Evolutionary conservation across 768 basidiomycete species (phyloP), one percentile per base, ranked within the genome.

Genomic region (Mycena crocata): DNA sequence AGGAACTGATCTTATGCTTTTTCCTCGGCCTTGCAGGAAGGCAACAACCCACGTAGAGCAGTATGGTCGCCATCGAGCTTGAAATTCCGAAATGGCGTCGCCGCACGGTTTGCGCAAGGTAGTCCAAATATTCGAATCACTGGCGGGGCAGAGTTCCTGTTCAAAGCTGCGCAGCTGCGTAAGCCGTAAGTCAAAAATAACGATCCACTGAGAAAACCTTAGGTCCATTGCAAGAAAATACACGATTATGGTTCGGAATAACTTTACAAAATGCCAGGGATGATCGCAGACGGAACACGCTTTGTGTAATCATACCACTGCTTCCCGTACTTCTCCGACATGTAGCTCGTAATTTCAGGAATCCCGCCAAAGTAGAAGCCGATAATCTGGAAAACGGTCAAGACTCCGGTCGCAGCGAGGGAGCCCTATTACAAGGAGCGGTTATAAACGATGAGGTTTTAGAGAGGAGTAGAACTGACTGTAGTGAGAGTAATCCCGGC

Each of bases 401-500:
- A 32, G 9, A 19, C 30, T 5, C 35, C 60, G 10, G 68, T 62
- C 0, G 59, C 64, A 23, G 10, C 3, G 31, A 69, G 55, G 3
- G 64, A 66, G 23, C 64, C 68, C 68, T 69, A 39, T n/a, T n/a
- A n/a, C n/a, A 13, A 37, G n/a, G 34, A n/a, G 34, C 2, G 12
- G 26, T 45, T 48, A 48, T 31, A 21, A 21, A 2, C 3, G 10
- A 0, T 9, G 6, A 19, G 12, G 21, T 14, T 14, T 6, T 12
- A 10, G 26, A 60, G 9, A 24, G 51, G 39, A 24, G 15, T 5
- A 19, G 39, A 42, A 57, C 55, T 45, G 5, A 70, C 68, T 4
- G 68, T 63, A 4, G 73, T 58, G 12, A 74, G 62, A 5, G 71
- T 70, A 40, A 70, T 73, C 15, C 75, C 75, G 3, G 62, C 49